Conservation (phyloP, 345 rosid species). For the Citrus glauca region DNA sequence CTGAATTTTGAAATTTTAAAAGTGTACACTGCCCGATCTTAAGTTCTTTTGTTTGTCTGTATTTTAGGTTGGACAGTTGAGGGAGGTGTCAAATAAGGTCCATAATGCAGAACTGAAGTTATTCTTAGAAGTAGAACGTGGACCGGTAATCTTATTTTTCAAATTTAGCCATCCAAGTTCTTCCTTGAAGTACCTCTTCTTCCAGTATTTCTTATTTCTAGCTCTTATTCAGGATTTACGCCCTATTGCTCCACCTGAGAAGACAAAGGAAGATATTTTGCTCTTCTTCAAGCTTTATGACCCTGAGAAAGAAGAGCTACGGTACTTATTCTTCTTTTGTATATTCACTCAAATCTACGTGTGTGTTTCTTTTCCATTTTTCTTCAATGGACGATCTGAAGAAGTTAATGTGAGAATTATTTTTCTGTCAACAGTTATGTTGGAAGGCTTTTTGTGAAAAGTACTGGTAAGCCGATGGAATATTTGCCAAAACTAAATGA, state of each 20-base stretch:
- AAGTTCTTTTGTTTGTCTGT: neutral
- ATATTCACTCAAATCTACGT: neutral
- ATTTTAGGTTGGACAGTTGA: constrained; percentile 63
- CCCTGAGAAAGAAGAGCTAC: constrained; percentile 57
- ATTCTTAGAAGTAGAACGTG: constrained; percentile 69
- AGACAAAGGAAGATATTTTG: constrained; percentile 62
- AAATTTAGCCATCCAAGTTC: neutral
- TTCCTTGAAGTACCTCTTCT: neutral
- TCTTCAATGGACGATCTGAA: neutral
- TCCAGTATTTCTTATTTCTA: constrained; percentile 6
- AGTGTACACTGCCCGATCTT: neutral
- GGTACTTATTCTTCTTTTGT: constrained; percentile 27
- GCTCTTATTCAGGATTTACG: constrained; percentile 44
- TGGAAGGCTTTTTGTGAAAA: constrained; percentile 68
- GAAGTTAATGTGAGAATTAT: constrained; percentile 8
- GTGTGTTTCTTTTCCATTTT: neutral
- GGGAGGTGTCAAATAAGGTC: constrained; percentile 56
- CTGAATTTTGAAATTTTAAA: neutral
- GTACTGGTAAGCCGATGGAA: constrained; percentile 49
- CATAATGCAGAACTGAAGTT: constrained; percentile 60
- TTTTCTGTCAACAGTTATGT: constrained; percentile 38
- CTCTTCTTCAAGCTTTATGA: constrained; percentile 74
- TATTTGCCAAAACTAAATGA: constrained; percentile 57
- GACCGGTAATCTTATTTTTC: constrained; percentile 41
- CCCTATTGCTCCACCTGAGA: constrained; percentile 52